Evolutionary conservation across 768 basidiomycete genomes (phyloP).

Genomic region (Termitomyces sp.): DNA sequence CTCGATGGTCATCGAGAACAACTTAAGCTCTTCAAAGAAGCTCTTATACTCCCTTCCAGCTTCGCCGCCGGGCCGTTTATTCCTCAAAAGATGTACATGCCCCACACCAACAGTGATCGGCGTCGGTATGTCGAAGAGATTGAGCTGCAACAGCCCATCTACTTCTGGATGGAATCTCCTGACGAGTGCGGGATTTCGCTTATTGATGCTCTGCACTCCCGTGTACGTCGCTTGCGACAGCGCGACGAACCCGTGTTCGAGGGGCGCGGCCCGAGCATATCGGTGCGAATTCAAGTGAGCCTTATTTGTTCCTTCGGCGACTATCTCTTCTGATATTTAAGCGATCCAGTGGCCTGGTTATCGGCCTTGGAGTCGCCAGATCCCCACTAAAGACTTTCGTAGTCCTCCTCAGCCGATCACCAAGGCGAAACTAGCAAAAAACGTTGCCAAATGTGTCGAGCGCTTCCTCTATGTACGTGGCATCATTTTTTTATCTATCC

Average conservation of each 20-base stretch:
- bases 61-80: conserved; percentile 44
- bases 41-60: conserved; percentile 28
- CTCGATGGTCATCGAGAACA: conserved; percentile 41
- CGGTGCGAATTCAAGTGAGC: conserved; percentile 68
- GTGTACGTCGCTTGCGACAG: conserved; percentile 46
- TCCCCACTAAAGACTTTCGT: conserved; percentile 76
- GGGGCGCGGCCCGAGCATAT: conserved; percentile 73
- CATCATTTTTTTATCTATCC: conserved; percentile 2
- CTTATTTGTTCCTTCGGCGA: background rate
- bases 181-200: conserved; percentile 57
- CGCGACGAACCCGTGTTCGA: conserved; percentile 67
- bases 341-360: conserved; percentile 71
- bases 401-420: conserved; percentile 78
- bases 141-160: conserved; percentile 55
- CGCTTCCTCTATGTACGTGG: conserved; percentile 57
- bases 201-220: conserved; percentile 57
- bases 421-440: conserved; percentile 69
- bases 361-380: conserved; percentile 72
- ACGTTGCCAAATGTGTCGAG: conserved; percentile 70
- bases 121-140: conserved; percentile 75
- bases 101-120: conserved; percentile 71
- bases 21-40: conserved; percentile 37
- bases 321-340: conserved; percentile 7
- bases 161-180: conserved; percentile 51
- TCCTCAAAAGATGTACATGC: conserved; percentile 68